A percentile compares a stretch with the other conserved stretches of the same genome.
These are phyloP conservation scores for Phalaenopsis aphrodite DNA, from an alignment of 106 monocot species.

Conservation along the genomic window DNA sequence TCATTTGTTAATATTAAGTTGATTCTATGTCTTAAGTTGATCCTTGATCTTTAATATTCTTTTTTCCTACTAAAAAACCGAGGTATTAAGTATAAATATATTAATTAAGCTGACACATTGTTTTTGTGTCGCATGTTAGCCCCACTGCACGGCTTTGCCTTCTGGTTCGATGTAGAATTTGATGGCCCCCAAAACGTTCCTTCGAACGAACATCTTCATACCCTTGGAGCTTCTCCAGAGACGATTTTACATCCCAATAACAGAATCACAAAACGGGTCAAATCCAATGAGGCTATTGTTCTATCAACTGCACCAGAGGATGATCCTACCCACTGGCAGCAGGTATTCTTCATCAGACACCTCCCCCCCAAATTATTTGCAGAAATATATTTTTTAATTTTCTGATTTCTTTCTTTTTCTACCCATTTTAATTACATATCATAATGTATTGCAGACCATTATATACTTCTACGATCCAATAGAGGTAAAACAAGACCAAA, in stretches of 20 bases:
- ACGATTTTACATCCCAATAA: constrained; percentile 9
- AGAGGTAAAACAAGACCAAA: constrained; percentile 81
- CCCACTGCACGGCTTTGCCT: constrained; percentile 92
- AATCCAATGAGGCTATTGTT: constrained; percentile 53
- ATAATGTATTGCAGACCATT: constrained; percentile 59
- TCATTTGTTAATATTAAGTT: neutral
- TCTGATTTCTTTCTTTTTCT: no score
- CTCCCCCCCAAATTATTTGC: neutral
- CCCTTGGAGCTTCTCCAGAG: constrained; percentile 12
- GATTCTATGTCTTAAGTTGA: neutral
- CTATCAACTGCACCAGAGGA: constrained; percentile 98
- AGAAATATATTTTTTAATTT: neutral
- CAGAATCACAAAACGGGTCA: constrained; percentile 27
- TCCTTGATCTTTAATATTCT: neutral
- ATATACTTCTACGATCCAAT: constrained; percentile 91
- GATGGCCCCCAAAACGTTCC: constrained; percentile 47
- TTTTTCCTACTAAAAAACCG: neutral
- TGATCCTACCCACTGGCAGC: constrained; percentile 96
- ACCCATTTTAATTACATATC: neutral
- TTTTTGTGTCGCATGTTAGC: constrained; percentile 31
- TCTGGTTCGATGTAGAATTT: constrained; percentile 99
- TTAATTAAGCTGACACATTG: neutral
- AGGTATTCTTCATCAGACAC: constrained; percentile 30
- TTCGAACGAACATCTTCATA: constrained; percentile 21
- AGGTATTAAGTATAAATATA: neutral